Base-by-base conservation (phyloP, 306 rosid genomes). In the Oemleria cerasiformis region DNA sequence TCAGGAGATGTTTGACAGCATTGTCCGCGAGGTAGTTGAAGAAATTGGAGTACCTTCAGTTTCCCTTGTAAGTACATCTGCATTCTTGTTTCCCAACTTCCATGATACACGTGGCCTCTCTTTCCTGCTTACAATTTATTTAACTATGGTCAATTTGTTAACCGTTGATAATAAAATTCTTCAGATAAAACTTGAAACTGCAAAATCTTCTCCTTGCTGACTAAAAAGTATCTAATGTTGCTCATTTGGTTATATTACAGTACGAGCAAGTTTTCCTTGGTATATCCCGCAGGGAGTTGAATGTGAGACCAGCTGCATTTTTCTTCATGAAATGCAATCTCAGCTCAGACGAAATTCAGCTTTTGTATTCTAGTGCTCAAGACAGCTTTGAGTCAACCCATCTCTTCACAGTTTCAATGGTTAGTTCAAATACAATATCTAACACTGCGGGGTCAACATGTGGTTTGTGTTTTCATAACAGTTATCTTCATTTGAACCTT, bases 381-480 rank as follows among this genome's bases (percentile, higher is more conserved):
- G 97, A 94, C 77, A 92, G 95, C 78, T 94, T 84, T 68, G 97
- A 94, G 81, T 94, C 99, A 64, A 91, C 97, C 65, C 90, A 94
- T 76, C 88, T 94, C 13, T 81, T 81, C 70, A 80, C 95, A 48
- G 95, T 85, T 73, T 63, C 97, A 73, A 53, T 84, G 96, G 99
- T 94, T 74, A 79, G 87, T 66, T 72, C 47, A 48, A 67, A 53
- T 14, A 67, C 75, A 30, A 43, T 65, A 48, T 80, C 40, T 39
- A 21, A 50, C 41, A 16, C 4, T 44, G 10, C 45, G 16, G 63
- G 58, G 9, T 30, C 55, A 15, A 23, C 30, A 54, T 67, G 71
- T 83, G 67, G 50, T 75, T 74, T 74, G 10, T 72, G 60, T 63
- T 61, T 54, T 50, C 71, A 30, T 44, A 64, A 15, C 45, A 45